A percentile compares a stretch with the other conserved stretches of the same genome.
These are phyloP conservation scores for Populus euphratica DNA, from an alignment of 345 rosid genomes.

Conservation along the genomic window DNA sequence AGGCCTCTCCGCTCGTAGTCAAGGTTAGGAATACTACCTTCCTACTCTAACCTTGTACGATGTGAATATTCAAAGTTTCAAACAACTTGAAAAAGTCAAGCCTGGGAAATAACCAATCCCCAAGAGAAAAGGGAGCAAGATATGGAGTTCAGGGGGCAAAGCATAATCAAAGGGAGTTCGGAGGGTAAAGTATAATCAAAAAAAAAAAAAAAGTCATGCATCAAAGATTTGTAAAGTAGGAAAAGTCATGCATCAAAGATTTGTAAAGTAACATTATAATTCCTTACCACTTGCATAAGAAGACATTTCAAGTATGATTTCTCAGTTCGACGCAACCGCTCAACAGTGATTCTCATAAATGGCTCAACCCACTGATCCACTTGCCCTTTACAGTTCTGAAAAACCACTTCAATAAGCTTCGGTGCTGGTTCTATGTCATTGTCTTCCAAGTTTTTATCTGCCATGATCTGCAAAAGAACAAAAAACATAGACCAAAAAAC, in stretches of 20 bases:
- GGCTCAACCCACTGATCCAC: slow-evolving; percentile 99
- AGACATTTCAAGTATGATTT: slow-evolving; percentile 84
- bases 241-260: not conserved
- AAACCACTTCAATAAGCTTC: slow-evolving; percentile 92
- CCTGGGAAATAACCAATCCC: not conserved
- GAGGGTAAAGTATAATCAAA: not conserved
- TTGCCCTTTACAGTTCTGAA: slow-evolving; percentile 96
- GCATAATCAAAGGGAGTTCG: too few species aligned
- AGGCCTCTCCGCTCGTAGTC: not conserved
- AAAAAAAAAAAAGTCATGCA: not conserved
- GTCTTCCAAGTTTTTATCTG: slow-evolving; percentile 83
- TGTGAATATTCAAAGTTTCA: not conserved
- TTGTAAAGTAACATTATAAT: not conserved
- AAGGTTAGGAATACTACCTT: not conserved
- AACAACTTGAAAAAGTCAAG: not conserved
- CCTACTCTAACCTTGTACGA: not conserved
- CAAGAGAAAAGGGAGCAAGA: not conserved
- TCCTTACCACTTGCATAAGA: slow-evolving; percentile 91
- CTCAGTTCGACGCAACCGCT: slow-evolving; percentile 73
- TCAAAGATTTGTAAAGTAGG: not conserved
- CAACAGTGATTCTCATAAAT: slow-evolving; percentile 76
- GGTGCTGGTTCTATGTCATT: slow-evolving; percentile 93
- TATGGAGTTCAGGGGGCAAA: not conserved
- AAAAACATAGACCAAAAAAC: not conserved
- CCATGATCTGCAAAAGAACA: slow-evolving; percentile 56